Percentiles rank a stretch among this genome's conserved stretches.
These are phyloP conservation scores for Komagataea norvegica DNA, from an alignment of 1,139 yeast species.

Conservation along the genomic window DNA sequence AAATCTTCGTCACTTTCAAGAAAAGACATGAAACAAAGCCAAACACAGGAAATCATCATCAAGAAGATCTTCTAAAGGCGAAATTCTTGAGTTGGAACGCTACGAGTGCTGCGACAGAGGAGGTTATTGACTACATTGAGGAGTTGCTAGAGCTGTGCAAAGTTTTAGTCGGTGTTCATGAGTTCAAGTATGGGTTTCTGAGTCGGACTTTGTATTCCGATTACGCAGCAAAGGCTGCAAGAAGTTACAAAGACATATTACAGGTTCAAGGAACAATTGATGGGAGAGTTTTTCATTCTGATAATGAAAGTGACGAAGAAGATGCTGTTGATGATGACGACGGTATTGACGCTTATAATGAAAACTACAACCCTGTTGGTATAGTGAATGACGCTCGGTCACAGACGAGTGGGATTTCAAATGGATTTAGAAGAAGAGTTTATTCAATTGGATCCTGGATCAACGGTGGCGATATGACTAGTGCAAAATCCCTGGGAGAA, in stretches of 20 bases:
- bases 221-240: constrained; percentile 37
- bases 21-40: constrained; percentile 1
- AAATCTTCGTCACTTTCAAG: constrained; percentile 15
- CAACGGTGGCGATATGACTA: constrained; percentile 21
- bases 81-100: constrained; percentile 49
- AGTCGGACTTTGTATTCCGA: constrained; percentile 42
- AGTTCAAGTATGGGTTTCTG: constrained; percentile 45
- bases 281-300: constrained; percentile 8
- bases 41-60: constrained; percentile 14
- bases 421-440: constrained; percentile 30
- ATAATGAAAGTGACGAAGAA: constrained; percentile 8
- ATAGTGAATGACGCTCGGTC: constrained; percentile 9
- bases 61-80: constrained; percentile 31
- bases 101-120: constrained; percentile 43
- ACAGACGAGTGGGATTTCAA: constrained; percentile 20
- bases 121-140: constrained; percentile 44
- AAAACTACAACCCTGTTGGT: constrained; percentile 18
- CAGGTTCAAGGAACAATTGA: neutral
- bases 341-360: constrained; percentile 8
- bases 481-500: constrained; percentile 28
- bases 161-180: constrained; percentile 42
- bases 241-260: constrained; percentile 19
- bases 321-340: constrained; percentile 10
- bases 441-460: constrained; percentile 32
- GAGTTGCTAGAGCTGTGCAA: constrained; percentile 39